phyloP scores from a whole-genome alignment of 768 basidiomycete genomes.

The Tephrocybe rancida region DNA sequence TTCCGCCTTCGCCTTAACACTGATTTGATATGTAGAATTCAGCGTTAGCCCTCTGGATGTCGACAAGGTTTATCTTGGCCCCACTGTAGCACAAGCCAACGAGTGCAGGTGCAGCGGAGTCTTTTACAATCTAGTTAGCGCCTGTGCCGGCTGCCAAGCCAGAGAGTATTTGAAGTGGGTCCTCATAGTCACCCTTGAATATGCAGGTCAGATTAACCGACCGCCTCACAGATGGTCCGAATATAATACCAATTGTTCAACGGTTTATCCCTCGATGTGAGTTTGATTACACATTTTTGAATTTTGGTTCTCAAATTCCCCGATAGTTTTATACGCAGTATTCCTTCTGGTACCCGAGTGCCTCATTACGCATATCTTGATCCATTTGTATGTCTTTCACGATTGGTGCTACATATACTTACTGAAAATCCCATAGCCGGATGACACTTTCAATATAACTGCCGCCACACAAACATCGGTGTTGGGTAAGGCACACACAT shows the following conservation, averaged over 20 bases:
- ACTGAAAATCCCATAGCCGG: conserved; percentile 18
- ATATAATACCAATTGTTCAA: conserved; percentile 50
- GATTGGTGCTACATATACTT: not conserved
- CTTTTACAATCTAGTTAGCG: conserved; percentile 52
- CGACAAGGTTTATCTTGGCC: conserved; percentile 39
- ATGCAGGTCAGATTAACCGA: not conserved
- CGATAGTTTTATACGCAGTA: conserved; percentile 33
- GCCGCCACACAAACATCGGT: conserved; percentile 23
- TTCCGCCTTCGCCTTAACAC: not conserved
- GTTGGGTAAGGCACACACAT: conserved; percentile 23
- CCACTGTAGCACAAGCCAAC: conserved; percentile 32
- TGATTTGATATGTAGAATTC: conserved; percentile 30
- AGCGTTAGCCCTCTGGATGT: conserved; percentile 30
- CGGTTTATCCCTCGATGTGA: conserved; percentile 36
- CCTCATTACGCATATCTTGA: conserved; percentile 54
- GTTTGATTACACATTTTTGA: conserved; percentile 10
- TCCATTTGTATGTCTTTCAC: conserved; percentile 32
- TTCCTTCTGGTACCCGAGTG: conserved; percentile 44
- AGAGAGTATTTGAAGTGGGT: conserved; percentile 31
- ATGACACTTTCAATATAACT: conserved; percentile 33
- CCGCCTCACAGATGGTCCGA: conserved; percentile 48
- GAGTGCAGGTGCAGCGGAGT: conserved; percentile 55
- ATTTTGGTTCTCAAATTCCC: not conserved
- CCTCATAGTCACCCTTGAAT: not conserved
- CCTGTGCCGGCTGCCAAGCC: conserved; percentile 53